phyloP scores from a whole-genome alignment of 2,329 filamentous ascomycete genomes.

The Aspergillus candidus region DNA sequence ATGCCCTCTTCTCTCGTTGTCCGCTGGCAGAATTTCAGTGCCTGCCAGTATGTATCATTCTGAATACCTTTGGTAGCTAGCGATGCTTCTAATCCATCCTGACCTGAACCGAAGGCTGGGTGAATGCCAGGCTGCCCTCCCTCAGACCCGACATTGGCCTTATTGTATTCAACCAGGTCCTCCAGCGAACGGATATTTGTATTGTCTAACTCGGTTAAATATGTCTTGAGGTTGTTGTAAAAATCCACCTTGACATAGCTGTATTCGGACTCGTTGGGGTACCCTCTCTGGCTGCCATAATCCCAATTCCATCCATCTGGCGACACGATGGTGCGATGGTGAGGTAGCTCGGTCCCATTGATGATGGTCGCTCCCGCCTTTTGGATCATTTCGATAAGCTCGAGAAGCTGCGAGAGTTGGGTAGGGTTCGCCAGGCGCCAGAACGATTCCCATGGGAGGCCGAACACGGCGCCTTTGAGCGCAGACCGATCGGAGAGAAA shows the following conservation, averaged over 20 bases:
- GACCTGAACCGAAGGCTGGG: constrained; percentile 63
- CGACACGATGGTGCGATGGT: constrained; percentile 56
- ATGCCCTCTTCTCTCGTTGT: constrained; percentile 61
- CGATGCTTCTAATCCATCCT: constrained; percentile 64
- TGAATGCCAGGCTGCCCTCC: constrained; percentile 57
- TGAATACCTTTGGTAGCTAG: constrained; percentile 55
- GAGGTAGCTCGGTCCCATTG: constrained; percentile 63
- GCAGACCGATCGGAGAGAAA: constrained; percentile 50
- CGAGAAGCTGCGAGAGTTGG: constrained; percentile 50
- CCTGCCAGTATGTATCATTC: constrained; percentile 62
- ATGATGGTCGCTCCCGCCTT: constrained; percentile 60
- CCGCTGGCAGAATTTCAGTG: constrained; percentile 55
- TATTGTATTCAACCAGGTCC: constrained; percentile 60
- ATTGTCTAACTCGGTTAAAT: constrained; percentile 58
- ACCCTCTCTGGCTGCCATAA: constrained; percentile 56
- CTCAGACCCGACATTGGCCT: constrained; percentile 59
- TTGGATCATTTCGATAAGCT: constrained; percentile 50
- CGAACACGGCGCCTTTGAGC: constrained; percentile 59
- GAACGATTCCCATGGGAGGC: constrained; percentile 65
- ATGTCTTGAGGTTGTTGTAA: constrained; percentile 57
- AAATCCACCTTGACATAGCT: constrained; percentile 62
- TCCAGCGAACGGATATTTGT: constrained; percentile 55
- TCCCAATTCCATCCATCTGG: constrained; percentile 71
- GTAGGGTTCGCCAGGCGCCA: constrained; percentile 57
- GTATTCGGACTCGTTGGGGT: constrained; percentile 67